Evolutionary conservation across 768 basidiomycete species (phyloP), one percentile per base, ranked within the genome.

Genomic region (Suillus variegatus): DNA sequence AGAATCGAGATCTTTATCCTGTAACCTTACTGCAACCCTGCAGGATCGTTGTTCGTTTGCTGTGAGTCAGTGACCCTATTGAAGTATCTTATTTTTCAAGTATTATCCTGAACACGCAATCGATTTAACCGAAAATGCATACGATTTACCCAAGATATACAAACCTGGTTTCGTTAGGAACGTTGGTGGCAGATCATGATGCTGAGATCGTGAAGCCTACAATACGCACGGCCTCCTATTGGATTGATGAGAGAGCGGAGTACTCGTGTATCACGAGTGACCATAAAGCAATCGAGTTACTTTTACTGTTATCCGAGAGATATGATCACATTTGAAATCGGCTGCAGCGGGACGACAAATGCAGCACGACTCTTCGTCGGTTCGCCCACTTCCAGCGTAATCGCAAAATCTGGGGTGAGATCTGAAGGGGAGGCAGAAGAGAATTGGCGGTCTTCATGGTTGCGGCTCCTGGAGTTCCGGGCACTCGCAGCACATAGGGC

Each of bases 401-500:
- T 60, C 58, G 16, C 41, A 41, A 60, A 60, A 60, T 60, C 58
- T 60, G 41, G 58, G 58, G 41, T 60, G 58, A 32, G 40, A 43
- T 60, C 58, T 60, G 20, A 60, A 43, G 25, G 41, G 41, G 57
- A 41, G 6, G 56, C 35, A 38, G 55, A 22, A 25, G 1, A 58
- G 56, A 58, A 40, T 55, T 7, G 6, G 18, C 3, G 35, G 41
- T 40, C 9, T 58, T 58, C 57, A 20, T 32, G 41, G 18, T 13
- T 57, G 56, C 20, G 36, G 55, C 57, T 60, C 57, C 57, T 54
- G 18, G 32, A 10, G 28, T 28, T 54, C 52, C 41, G 25, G 22
- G 25, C 57, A 43, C 40, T 60, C 12, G 12, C 16, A 40, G 13
- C 18, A 54, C 28, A 54, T 40, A 25, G 38, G 57, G 38, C 38